These are phyloP conservation scores for Paraphoma sp. DNA, from an alignment of 2,329 filamentous ascomycete genomes.

Conservation along the genomic window DNA sequence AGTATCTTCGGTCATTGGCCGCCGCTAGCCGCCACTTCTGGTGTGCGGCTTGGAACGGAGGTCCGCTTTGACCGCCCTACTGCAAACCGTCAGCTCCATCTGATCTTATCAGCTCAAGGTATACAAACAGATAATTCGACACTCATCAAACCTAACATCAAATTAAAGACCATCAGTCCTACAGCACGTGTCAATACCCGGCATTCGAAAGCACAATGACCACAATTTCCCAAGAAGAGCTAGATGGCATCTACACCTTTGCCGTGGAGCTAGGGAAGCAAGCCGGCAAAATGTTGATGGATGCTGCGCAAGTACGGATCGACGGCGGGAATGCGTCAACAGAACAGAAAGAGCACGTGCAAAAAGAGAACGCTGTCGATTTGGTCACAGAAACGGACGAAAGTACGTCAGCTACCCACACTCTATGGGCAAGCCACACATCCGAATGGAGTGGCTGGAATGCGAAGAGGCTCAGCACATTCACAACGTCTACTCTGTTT, in stretches of 20 bases:
- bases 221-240: conserved; percentile 50
- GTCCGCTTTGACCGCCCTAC: not conserved
- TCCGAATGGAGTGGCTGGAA: too few relatives aligned
- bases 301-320: conserved; percentile 66
- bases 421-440: too few relatives aligned
- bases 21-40: conserved; percentile 11
- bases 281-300: conserved; percentile 71
- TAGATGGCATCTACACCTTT: conserved; percentile 73
- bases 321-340: conserved; percentile 40
- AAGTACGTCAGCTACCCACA: conserved; percentile 53
- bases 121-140: not conserved
- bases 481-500: not conserved
- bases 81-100: not conserved
- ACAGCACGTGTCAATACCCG: not conserved
- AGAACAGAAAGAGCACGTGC: conserved; percentile 54
- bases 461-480: too few relatives aligned
- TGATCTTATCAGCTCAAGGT: not conserved
- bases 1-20: conserved; percentile 6
- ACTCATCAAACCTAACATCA: not conserved
- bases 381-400: conserved; percentile 79
- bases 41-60: conserved; percentile 16
- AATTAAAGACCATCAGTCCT: not conserved
- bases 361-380: conserved; percentile 79
- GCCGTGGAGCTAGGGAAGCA: conserved; percentile 73
- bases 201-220: conserved; percentile 25